Conservation (phyloP, 2,329 filamentous ascomycete genomes). For the Diaporthe longicolla region DNA sequence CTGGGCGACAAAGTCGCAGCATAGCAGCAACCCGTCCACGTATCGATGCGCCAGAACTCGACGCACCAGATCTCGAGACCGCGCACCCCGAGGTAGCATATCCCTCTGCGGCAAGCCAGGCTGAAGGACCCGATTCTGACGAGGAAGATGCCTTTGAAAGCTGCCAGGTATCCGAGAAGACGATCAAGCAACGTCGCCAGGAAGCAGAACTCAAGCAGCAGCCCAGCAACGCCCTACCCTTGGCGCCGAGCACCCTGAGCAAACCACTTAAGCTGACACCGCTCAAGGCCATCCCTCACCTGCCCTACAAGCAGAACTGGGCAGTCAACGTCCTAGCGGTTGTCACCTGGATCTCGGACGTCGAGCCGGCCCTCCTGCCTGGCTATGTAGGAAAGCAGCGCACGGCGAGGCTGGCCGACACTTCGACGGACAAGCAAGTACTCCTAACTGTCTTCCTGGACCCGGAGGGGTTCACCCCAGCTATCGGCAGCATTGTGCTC, state of each 20-base stretch:
- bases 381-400: conserved; percentile 60
- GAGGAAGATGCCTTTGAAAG: conserved; percentile 48
- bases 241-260: conserved; percentile 57
- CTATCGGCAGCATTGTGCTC: conserved; percentile 64
- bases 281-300: conserved; percentile 63
- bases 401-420: conserved; percentile 65
- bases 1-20: neutral
- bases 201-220: conserved; percentile 26
- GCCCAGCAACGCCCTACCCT: conserved; percentile 47
- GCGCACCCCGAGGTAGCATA: too few species aligned
- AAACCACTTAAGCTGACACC: conserved; percentile 66
- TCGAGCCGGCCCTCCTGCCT: conserved; percentile 64
- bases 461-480: conserved; percentile 62
- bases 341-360: conserved; percentile 60
- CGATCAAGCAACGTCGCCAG: conserved; percentile 40
- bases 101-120: neutral
- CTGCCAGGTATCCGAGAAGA: conserved; percentile 39
- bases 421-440: conserved; percentile 66
- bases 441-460: conserved; percentile 69
- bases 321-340: conserved; percentile 68
- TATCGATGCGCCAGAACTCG: too few species aligned
- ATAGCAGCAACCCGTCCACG: neutral
- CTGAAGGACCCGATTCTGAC: conserved; percentile 46
- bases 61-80: neutral
- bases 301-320: conserved; percentile 72